Evolutionary conservation across 805 yeast species (phyloP).

Genomic region (Lipomyces lipofer): DNA sequence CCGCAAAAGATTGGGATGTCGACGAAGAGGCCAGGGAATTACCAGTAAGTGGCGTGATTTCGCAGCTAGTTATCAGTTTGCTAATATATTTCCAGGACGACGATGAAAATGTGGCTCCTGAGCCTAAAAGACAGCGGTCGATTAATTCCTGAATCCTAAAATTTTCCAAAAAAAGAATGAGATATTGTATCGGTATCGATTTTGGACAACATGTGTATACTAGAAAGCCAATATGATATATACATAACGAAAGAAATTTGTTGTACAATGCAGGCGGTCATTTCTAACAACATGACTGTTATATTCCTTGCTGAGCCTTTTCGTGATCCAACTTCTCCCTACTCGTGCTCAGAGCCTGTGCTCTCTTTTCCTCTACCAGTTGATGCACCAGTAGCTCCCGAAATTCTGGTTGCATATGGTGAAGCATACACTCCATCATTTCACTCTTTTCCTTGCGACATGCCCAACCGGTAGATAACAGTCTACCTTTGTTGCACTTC

Average conservation of each 20-base stretch:
- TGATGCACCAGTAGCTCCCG: constrained; percentile 70
- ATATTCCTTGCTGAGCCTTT: not conserved
- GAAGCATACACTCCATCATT: constrained; percentile 63
- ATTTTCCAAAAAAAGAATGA: not conserved
- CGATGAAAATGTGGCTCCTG: constrained; percentile 6
- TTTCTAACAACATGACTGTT: too few species aligned
- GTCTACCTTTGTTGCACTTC: constrained; percentile 62
- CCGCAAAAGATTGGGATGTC: constrained; percentile 71
- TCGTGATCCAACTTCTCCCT: not conserved
- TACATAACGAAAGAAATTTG: not conserved
- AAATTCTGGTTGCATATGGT: constrained; percentile 53
- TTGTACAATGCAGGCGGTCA: not conserved
- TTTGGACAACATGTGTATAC: not conserved
- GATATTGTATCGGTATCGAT: too few species aligned
- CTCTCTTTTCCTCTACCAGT: constrained; percentile 59
- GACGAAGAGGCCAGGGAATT: constrained; percentile 48
- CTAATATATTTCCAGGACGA: constrained; percentile 1
- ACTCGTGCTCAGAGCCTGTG: constrained; percentile 33
- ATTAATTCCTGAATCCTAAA: not conserved
- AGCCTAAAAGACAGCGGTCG: constrained; percentile 6
- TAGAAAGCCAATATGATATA: not conserved
- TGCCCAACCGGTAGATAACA: constrained; percentile 64
- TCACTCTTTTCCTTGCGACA: constrained; percentile 61
- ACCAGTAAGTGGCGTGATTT: not conserved
- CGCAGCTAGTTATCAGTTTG: not conserved